Conservation (phyloP, 805 yeast genomes). For the Barnettozyma vustinii region DNA sequence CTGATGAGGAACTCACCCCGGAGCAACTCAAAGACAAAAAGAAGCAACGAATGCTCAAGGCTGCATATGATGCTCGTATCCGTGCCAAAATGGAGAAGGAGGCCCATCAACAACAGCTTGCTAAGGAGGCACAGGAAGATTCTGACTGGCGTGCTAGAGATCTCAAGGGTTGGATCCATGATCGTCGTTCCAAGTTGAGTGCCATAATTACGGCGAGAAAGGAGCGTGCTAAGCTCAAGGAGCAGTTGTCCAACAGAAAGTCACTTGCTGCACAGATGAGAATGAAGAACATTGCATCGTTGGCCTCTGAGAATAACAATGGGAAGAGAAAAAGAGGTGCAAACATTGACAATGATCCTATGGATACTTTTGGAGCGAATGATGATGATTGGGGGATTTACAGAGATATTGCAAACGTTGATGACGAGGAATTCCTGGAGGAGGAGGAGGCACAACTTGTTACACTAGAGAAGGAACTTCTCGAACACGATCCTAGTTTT, state of each 20-base stretch:
- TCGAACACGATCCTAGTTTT: constrained; percentile 81
- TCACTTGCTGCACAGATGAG: constrained; percentile 88
- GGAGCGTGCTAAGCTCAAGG: constrained; percentile 64
- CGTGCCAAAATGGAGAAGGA: constrained; percentile 76
- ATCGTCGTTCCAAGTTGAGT: constrained; percentile 57
- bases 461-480: constrained; percentile 65
- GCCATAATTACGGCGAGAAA: constrained; percentile 54
- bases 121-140: constrained; percentile 61
- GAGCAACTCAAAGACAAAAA: constrained; percentile 85
- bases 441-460: constrained; percentile 58
- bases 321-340: constrained; percentile 49
- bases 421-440: constrained; percentile 76
- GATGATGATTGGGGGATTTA: constrained; percentile 95
- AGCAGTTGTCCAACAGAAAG: constrained; percentile 80
- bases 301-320: constrained; percentile 66
- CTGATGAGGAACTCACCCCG: constrained; percentile 77
- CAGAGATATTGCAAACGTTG: constrained; percentile 70
- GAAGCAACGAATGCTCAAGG: constrained; percentile 74
- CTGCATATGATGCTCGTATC: constrained; percentile 83
- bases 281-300: constrained; percentile 84
- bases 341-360: constrained; percentile 84
- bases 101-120: constrained; percentile 52
- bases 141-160: constrained; percentile 72
- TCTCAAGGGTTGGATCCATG: constrained; percentile 72
- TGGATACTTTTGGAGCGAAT: constrained; percentile 90